Base-by-base conservation (phyloP, 352 stramenopile species). In the Phytopythium delawarense region DNA sequence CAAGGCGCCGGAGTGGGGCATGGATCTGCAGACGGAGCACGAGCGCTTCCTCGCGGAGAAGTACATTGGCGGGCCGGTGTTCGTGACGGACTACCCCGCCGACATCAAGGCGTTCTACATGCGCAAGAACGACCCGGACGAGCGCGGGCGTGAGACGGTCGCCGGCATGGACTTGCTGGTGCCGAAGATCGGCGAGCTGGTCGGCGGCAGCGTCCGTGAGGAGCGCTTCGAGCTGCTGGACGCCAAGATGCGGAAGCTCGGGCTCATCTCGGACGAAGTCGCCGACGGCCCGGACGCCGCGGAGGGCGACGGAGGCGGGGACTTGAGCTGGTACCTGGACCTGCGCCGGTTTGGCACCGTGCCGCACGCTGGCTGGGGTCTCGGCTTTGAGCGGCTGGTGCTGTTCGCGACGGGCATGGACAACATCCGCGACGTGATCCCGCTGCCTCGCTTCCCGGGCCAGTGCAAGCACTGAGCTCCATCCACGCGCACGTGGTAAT, bases 91-190 rank as follows among this genome's bases (percentile, higher is more conserved):
- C 67, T 99, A 99, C 74, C 97, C 98, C 2, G 96, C 94, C 15
- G 82, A 86, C 12, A 98, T 99, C 66, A 99, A 99, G 79, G 95
- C 97, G 8, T 99, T 99, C 70, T 99, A 99, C 83, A 99, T 99
- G 98, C 85, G 96, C 50, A 90, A 97, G 66, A 99, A 99, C 71
- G 84, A 97, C 49, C 62, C 65, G 0, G 77, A 89, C 48, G 52
- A 58, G 3, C 51, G 74, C 15, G 85, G 92, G 42, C 92, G 93
- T 25, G 85, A 98, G 67, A 99, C 96, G 0, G 97, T 99, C 16
- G 96, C 96, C 61, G 96, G 96, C 13, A 98, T 99, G 89, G 96
- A 99, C 75, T 71, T 99, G 35, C 74, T 99, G 20, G 96, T 99
- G 45, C 97, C 97, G 20, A 95, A 96, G 51, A 94, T 99, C 46